Evolutionary conservation across 2,329 filamentous ascomycete genomes (phyloP).

Genomic region (Colletotrichum somersetense): DNA sequence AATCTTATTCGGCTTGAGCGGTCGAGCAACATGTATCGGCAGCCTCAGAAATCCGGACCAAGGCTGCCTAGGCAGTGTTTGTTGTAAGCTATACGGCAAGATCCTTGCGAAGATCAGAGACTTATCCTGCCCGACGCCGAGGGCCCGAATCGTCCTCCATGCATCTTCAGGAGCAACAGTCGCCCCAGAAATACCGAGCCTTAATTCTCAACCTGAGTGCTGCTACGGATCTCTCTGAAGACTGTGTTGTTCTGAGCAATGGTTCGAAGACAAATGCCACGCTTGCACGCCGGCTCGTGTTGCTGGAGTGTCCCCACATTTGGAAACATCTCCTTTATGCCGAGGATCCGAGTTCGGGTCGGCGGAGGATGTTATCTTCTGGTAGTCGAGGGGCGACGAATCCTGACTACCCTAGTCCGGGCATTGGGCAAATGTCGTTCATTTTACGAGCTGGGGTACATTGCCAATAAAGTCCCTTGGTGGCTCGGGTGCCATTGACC

Average conservation of each 20-base stretch:
- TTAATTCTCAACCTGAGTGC: conserved; percentile 15
- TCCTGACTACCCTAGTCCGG: not conserved
- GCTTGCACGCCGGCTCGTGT: not conserved
- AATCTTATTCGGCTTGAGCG: conserved; percentile 1
- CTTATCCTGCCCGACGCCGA: conserved; percentile 17
- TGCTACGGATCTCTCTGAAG: conserved; percentile 10
- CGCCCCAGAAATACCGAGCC: conserved; percentile 8
- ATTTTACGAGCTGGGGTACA: conserved; percentile 18
- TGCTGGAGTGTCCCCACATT: not conserved
- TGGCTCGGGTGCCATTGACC: not conserved
- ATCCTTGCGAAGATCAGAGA: conserved; percentile 33
- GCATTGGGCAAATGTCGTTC: conserved; percentile 13
- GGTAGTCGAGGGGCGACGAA: conserved; percentile 1
- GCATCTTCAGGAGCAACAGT: not conserved
- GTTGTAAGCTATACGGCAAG: conserved; percentile 2
- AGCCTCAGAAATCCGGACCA: conserved; percentile 32
- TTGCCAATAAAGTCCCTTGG: conserved; percentile 19
- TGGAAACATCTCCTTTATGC: conserved; percentile 11
- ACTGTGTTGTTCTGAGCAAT: not conserved
- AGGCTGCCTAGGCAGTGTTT: conserved; percentile 1
- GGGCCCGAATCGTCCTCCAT: conserved; percentile 11
- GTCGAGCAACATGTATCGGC: conserved; percentile 5
- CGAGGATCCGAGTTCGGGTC: conserved; percentile 28
- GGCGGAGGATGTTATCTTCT: conserved; percentile 12
- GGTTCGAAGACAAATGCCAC: conserved; percentile 5